Conservation (phyloP, 1,139 yeast species). For the Nakaseomyces uthaithaninus region DNA sequence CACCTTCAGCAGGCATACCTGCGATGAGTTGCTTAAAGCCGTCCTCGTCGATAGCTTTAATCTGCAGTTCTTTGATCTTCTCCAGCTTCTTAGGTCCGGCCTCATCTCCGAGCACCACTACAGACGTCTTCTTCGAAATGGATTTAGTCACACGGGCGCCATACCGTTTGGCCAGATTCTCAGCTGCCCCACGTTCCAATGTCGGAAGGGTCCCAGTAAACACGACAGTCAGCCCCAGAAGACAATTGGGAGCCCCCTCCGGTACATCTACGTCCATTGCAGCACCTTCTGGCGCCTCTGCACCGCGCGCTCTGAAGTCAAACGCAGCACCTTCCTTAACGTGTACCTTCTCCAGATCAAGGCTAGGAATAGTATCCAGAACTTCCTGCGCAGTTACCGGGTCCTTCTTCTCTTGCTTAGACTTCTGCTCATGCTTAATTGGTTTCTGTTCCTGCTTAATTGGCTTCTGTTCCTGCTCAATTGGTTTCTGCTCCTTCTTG, state of each 20-base stretch:
- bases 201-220: constrained; percentile 86
- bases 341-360: constrained; percentile 27
- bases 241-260: constrained; percentile 72
- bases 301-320: constrained; percentile 18
- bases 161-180: constrained; percentile 66
- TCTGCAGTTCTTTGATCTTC: constrained; percentile 61
- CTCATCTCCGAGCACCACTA: constrained; percentile 88
- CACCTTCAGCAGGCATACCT: constrained; percentile 90
- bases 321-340: constrained; percentile 28
- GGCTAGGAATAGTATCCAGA: constrained; percentile 27
- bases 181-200: constrained; percentile 69
- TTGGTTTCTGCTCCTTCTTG: constrained; percentile 1
- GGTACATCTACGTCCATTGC: constrained; percentile 35
- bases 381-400: constrained; percentile 27
- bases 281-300: constrained; percentile 13
- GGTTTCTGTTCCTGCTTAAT: constrained; percentile 7
- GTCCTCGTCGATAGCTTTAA: constrained; percentile 78
- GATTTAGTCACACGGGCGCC: constrained; percentile 94
- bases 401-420: neutral
- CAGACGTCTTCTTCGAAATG: constrained; percentile 74
- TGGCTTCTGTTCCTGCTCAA: constrained; percentile 5
- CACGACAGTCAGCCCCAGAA: constrained; percentile 81
- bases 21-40: constrained; percentile 71
- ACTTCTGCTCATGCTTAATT: constrained; percentile 8
- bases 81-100: constrained; percentile 95